A percentile compares a stretch with the other conserved stretches of the same genome.
Conservation (phyloP, 176 grass and related monocot species). For the Raddia distichophylla region DNA sequence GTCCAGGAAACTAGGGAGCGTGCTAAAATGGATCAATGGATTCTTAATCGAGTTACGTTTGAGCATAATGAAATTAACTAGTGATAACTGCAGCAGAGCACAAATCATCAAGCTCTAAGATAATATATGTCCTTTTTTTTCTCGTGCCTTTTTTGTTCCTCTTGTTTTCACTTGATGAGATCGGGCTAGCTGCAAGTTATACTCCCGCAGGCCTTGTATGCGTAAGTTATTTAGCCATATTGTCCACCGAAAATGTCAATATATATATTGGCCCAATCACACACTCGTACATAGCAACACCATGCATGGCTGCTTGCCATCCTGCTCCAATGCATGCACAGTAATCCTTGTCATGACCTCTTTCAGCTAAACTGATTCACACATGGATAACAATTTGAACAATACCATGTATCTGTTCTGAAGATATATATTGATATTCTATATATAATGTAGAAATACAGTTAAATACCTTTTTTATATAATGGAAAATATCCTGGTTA, state of each 20-base stretch:
- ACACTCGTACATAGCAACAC: neutral
- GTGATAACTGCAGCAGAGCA: neutral
- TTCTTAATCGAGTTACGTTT: neutral
- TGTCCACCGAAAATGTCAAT: slow-evolving; percentile 20
- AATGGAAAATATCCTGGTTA: too few relatives aligned
- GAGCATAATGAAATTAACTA: neutral
- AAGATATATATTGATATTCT: too few relatives aligned
- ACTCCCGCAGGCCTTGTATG: neutral
- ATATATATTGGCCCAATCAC: slow-evolving; percentile 17
- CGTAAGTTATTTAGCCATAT: neutral
- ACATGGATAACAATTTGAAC: too few relatives aligned
- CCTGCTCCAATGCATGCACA: too few relatives aligned
- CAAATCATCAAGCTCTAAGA: neutral
- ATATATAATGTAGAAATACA: too few relatives aligned
- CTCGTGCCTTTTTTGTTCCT: neutral
- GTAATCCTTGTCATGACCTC: too few relatives aligned
- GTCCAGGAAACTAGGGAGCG: slow-evolving; percentile 28
- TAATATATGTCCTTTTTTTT: neutral
- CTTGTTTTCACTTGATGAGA: neutral
- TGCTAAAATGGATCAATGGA: neutral
- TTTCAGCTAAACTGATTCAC: too few relatives aligned
- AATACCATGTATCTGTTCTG: too few relatives aligned
- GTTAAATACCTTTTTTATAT: too few relatives aligned
- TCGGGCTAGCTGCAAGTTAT: neutral
- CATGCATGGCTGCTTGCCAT: neutral